These are phyloP conservation scores for Aspergillus proliferans DNA, from an alignment of 2,329 filamentous ascomycete genomes.

Conservation along the genomic window DNA sequence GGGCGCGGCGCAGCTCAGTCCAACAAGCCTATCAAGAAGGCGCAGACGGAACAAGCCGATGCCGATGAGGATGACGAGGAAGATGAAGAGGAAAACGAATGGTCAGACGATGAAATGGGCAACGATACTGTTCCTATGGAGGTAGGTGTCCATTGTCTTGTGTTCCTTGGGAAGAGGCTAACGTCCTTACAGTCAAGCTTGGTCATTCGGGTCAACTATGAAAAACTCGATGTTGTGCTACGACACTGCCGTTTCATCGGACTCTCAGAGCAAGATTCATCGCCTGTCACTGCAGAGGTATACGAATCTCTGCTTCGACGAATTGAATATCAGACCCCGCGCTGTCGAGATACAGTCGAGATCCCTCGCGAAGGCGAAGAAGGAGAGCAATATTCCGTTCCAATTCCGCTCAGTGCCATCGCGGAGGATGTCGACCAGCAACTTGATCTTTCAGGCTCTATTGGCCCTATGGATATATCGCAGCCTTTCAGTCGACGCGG, in stretches of 20 bases:
- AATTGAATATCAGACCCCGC: constrained; percentile 61
- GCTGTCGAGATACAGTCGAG: constrained; percentile 51
- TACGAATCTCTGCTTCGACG: constrained; percentile 68
- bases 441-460: constrained; percentile 31
- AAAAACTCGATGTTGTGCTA: constrained; percentile 75
- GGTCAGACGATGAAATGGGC: constrained; percentile 30
- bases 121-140: constrained; percentile 32
- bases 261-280: constrained; percentile 65
- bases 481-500: constrained; percentile 20
- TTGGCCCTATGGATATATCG: constrained; percentile 27
- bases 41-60: constrained; percentile 19
- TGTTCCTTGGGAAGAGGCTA: constrained; percentile 6
- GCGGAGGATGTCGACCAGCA: constrained; percentile 31
- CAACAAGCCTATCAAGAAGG: constrained; percentile 13
- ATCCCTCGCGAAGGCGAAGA: constrained; percentile 38
- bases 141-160: constrained; percentile 18
- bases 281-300: constrained; percentile 67
- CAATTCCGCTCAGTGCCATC: constrained; percentile 30
- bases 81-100: constrained; percentile 31
- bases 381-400: constrained; percentile 31
- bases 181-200: constrained; percentile 55
- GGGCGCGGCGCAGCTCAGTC: constrained; percentile 17
- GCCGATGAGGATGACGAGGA: constrained; percentile 23
- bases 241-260: constrained; percentile 71
- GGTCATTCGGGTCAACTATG: constrained; percentile 73